Evolutionary conservation across 495 filamentous ascomycete genomes (phyloP).

Genomic region (Tricharina praecox): DNA sequence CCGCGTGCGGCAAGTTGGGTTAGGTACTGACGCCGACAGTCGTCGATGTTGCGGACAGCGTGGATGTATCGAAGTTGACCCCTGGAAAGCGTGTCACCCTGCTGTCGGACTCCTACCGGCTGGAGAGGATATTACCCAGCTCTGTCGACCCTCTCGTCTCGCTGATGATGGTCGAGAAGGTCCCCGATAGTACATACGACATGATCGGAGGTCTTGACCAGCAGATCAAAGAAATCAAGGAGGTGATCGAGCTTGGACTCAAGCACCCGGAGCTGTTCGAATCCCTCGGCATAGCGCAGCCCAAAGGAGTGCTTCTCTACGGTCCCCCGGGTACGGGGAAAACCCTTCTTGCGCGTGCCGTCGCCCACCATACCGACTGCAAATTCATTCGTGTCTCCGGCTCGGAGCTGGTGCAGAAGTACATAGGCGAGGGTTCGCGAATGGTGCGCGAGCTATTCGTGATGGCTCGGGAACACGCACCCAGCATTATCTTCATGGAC

Average conservation of each 20-base stretch:
- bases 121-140: constrained; percentile 94
- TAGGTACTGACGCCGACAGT: constrained; percentile 38
- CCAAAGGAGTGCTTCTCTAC: constrained; percentile 93
- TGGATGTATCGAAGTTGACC: constrained; percentile 89
- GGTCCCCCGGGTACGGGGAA: constrained; percentile 95
- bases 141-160: constrained; percentile 88
- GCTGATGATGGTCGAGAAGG: constrained; percentile 99
- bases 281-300: constrained; percentile 93
- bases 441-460: constrained; percentile 99
- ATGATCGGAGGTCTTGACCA: constrained; percentile 99
- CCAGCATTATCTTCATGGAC: constrained; percentile 99
- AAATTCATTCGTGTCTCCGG: constrained; percentile 97
- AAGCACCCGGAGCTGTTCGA: constrained; percentile 98
- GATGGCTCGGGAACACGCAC: constrained; percentile 96
- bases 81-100: constrained; percentile 95
- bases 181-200: constrained; percentile 98
- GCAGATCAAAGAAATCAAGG: constrained; percentile 99
- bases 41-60: constrained; percentile 85
- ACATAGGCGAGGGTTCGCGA: constrained; percentile 92
- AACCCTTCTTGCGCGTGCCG: constrained; percentile 84
- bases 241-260: constrained; percentile 95
- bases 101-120: constrained; percentile 88
- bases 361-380: constrained; percentile 95
- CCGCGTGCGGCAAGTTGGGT: not conserved
- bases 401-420: constrained; percentile 95